These are phyloP conservation scores for Fragaria ananassa DNA, from an alignment of 306 rosid species.

Conservation along the genomic window DNA sequence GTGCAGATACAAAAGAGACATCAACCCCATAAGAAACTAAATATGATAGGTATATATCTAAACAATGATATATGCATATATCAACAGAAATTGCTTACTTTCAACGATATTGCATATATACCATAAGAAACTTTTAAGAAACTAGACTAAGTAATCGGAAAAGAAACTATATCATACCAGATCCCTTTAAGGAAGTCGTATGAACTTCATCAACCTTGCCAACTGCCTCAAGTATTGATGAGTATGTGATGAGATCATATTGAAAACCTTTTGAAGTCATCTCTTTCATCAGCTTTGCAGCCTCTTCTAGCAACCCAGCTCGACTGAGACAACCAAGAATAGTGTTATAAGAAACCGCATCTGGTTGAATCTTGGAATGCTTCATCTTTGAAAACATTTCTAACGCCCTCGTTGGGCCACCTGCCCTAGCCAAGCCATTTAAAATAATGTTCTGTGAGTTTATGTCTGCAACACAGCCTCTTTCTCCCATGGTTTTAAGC, in stretches of 20 bases:
- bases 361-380: conserved; percentile 57
- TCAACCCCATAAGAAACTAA: not conserved
- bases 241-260: conserved; percentile 76
- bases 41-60: not conserved
- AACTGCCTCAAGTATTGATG: conserved; percentile 93
- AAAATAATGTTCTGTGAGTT: conserved; percentile 80
- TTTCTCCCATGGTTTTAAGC: conserved; percentile 74
- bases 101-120: not conserved
- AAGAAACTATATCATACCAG: conserved; percentile 17
- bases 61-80: not conserved
- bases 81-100: not conserved
- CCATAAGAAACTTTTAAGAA: not conserved
- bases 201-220: conserved; percentile 75
- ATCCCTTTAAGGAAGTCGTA: conserved; percentile 5
- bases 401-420: conserved; percentile 71
- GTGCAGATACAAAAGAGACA: not conserved
- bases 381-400: conserved; percentile 75
- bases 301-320: conserved; percentile 90
- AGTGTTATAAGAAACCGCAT: conserved; percentile 82
- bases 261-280: conserved; percentile 70
- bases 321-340: conserved; percentile 80
- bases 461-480: conserved; percentile 66
- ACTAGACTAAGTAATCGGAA: not conserved
- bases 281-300: conserved; percentile 86
- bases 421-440: conserved; percentile 70